Conservation (phyloP, 2,329 filamentous ascomycete species). For the Clarireedia sp. region DNA sequence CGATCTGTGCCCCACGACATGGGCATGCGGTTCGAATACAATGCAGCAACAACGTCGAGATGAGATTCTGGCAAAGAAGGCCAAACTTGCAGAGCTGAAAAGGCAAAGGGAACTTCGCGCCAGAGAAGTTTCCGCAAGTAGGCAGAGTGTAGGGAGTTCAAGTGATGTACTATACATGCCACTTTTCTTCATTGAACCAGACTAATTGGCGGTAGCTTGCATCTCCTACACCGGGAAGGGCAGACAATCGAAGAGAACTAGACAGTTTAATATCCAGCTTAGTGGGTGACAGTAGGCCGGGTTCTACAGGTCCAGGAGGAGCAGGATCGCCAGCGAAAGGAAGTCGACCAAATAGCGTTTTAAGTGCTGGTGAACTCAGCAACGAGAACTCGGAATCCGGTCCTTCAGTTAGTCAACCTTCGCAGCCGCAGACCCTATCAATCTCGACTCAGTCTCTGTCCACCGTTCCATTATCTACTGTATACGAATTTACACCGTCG, state of each 20-base stretch:
- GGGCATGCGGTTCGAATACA: constrained; percentile 19
- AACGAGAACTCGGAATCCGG: constrained; percentile 60
- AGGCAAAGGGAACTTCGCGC: constrained; percentile 79
- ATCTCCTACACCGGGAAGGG: constrained; percentile 62
- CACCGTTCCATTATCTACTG: constrained; percentile 63
- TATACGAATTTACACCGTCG: constrained; percentile 73
- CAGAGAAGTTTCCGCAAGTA: constrained; percentile 62
- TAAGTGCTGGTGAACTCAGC: constrained; percentile 75
- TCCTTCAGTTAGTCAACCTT: constrained; percentile 36
- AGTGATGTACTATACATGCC: constrained; percentile 54
- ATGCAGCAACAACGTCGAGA: constrained; percentile 73
- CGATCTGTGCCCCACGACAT: constrained; percentile 17
- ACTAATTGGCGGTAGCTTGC: constrained; percentile 44
- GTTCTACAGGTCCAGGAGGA: constrained; percentile 56
- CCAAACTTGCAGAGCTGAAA: constrained; percentile 93
- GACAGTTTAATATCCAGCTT: constrained; percentile 81
- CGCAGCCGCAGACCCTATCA: constrained; percentile 35
- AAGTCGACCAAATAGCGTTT: constrained; percentile 78
- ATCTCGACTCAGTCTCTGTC: constrained; percentile 56
- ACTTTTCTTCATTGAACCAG: constrained; percentile 21
- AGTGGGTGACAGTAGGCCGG: constrained; percentile 56
- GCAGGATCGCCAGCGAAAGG: constrained; percentile 60
- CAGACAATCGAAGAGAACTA: constrained; percentile 65
- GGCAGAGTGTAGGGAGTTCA: constrained; percentile 59
- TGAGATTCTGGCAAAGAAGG: constrained; percentile 94